These are phyloP conservation scores for Botryotinia globosa DNA, from an alignment of 2,329 filamentous ascomycete genomes.

Conservation along the genomic window DNA sequence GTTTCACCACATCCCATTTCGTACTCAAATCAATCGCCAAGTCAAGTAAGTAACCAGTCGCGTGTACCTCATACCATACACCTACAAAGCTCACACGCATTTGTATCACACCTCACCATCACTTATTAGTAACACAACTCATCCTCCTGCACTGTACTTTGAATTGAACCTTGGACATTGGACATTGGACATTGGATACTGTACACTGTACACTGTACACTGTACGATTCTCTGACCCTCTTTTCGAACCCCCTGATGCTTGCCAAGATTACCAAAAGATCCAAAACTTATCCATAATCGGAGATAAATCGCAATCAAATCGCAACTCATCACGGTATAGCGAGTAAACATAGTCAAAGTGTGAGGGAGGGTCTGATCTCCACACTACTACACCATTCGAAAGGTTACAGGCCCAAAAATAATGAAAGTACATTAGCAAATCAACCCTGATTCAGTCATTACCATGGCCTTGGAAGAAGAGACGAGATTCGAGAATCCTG, in stretches of 20 bases:
- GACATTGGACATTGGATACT: too few relatives aligned
- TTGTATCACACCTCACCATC: neutral
- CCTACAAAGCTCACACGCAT: neutral
- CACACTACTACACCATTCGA: slow-evolving; percentile 3
- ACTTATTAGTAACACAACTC: neutral
- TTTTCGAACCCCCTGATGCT: neutral
- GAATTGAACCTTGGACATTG: too few relatives aligned
- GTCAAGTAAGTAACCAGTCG: slow-evolving; percentile 3
- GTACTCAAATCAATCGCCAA: neutral
- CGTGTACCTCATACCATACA: slow-evolving; percentile 7
- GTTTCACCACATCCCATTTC: slow-evolving; percentile 1
- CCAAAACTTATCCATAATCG: neutral
- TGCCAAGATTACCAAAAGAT: neutral
- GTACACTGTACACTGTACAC: neutral
- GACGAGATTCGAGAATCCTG: neutral
- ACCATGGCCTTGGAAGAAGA: neutral
- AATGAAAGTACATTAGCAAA: slow-evolving; percentile 10
- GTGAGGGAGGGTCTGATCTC: slow-evolving; percentile 4
- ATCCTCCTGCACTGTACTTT: neutral
- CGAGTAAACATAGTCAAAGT: neutral
- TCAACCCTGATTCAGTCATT: slow-evolving; percentile 11
- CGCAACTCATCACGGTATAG: neutral
- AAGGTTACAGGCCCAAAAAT: slow-evolving; percentile 8
- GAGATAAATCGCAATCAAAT: neutral
- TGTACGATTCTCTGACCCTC: neutral